phyloP scores from a whole-genome alignment of 2,329 filamentous ascomycete species.

The Penicillium sp. region DNA sequence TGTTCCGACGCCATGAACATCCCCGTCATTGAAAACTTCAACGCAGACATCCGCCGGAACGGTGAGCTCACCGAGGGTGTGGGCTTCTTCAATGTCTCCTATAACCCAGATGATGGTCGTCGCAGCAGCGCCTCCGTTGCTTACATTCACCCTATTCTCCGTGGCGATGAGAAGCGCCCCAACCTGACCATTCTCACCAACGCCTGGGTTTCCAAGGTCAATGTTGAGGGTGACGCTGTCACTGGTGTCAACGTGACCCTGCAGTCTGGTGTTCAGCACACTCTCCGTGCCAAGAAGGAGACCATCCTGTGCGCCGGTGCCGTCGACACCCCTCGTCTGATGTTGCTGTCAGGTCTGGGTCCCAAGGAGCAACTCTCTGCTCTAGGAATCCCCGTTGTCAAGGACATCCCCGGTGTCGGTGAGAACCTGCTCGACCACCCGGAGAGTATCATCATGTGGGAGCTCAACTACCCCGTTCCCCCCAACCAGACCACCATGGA shows the following conservation, averaged over 20 bases:
- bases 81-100: conserved; percentile 88
- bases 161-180: conserved; percentile 77
- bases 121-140: conserved; percentile 86
- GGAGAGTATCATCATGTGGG: conserved; percentile 71
- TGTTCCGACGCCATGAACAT: conserved; percentile 79
- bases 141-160: conserved; percentile 89
- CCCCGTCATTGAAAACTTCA: conserved; percentile 83
- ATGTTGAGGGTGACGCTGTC: conserved; percentile 70
- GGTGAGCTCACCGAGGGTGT: conserved; percentile 76
- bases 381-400: conserved; percentile 61
- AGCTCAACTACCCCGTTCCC: conserved; percentile 77
- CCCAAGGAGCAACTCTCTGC: conserved; percentile 56
- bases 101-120: conserved; percentile 85
- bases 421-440: conserved; percentile 69
- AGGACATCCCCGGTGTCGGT: conserved; percentile 64
- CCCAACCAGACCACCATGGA: conserved; percentile 86
- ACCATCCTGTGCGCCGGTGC: conserved; percentile 80
- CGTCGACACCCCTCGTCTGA: conserved; percentile 74
- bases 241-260: conserved; percentile 74
- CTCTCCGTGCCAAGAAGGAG: conserved; percentile 67
- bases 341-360: conserved; percentile 59
- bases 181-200: conserved; percentile 87
- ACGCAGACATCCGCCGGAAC: conserved; percentile 74
- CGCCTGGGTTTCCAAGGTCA: conserved; percentile 82
- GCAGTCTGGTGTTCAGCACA: conserved; percentile 60